Percentiles rank a stretch among this genome's conserved stretches.
Conservation (phyloP, 495 filamentous ascomycete species). For the Cairneyella variabilis region DNA sequence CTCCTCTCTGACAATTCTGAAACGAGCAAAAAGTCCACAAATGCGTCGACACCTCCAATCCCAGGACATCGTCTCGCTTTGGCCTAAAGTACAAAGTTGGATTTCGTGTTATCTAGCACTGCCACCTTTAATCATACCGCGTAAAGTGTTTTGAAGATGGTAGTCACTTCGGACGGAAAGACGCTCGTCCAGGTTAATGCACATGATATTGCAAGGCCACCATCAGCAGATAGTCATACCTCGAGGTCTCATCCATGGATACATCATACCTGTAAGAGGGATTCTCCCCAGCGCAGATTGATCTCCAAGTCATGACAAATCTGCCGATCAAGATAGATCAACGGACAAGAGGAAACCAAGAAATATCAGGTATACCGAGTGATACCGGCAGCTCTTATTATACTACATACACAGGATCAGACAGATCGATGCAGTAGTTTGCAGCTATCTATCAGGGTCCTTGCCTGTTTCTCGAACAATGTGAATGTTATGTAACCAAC, state of each 20-base stretch:
- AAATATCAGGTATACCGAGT: no score
- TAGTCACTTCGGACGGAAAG: conserved; percentile 2
- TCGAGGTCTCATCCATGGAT: background rate
- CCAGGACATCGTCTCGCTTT: conserved; percentile 6
- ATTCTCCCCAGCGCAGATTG: no score
- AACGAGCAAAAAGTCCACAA: conserved; percentile 6
- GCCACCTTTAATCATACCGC: background rate
- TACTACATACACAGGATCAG: no score
- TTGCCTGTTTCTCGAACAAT: conserved; percentile 4
- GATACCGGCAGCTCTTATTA: no score
- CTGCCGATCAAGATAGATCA: no score
- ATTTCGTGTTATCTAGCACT: conserved; percentile 4
- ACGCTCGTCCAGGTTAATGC: background rate
- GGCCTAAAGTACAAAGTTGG: conserved; percentile 6
- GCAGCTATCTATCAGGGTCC: conserved; percentile 11
- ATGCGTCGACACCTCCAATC: no score
- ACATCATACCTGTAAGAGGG: no score
- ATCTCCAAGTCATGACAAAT: no score
- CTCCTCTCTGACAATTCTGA: conserved; percentile 14
- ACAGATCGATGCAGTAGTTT: no score
- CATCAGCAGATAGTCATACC: background rate
- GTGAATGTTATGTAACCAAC: background rate
- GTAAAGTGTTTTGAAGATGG: conserved; percentile 4
- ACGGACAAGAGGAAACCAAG: no score
- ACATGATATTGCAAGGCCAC: conserved; percentile 1